Conservation (phyloP, 345 rosid species). For the Salix udensis region DNA sequence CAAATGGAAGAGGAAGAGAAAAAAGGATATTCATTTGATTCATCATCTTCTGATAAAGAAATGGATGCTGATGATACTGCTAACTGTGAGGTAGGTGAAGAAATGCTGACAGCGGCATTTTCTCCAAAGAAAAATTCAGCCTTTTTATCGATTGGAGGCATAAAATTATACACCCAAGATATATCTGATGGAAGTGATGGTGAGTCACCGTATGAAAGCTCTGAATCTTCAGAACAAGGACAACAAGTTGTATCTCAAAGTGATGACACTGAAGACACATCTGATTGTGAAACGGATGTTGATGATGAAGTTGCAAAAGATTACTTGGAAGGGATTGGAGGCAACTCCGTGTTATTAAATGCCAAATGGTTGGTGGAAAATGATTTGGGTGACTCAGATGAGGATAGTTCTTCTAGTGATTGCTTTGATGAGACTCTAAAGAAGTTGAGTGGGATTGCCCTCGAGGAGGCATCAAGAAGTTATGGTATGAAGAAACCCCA, state of each 20-base stretch:
- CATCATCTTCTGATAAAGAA: slow-evolving; percentile 32
- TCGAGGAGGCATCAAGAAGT: slow-evolving; percentile 70
- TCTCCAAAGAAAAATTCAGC: slow-evolving; percentile 54
- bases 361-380: slow-evolving; percentile 56
- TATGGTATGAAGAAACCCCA: slow-evolving; percentile 52
- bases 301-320: slow-evolving; percentile 81
- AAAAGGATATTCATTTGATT: slow-evolving; percentile 29
- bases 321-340: slow-evolving; percentile 91
- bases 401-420: slow-evolving; percentile 49
- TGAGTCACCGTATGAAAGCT: slow-evolving; percentile 33
- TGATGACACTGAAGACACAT: slow-evolving; percentile 38
- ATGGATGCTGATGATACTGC: slow-evolving; percentile 27
- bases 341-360: slow-evolving; percentile 47
- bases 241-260: slow-evolving; percentile 41
- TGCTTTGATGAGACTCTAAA: slow-evolving; percentile 42
- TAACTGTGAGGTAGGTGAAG: slow-evolving; percentile 21
- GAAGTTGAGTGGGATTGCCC: slow-evolving; percentile 62
- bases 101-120: slow-evolving; percentile 21
- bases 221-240: slow-evolving; percentile 40
- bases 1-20: slow-evolving; percentile 31
- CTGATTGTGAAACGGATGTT: slow-evolving; percentile 53
- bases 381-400: slow-evolving; percentile 42
- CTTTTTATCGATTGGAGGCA: slow-evolving; percentile 72
- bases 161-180: slow-evolving; percentile 74
- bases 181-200: slow-evolving; percentile 56